Evolutionary conservation across 345 rosid species (phyloP).

Genomic region (Erodium maritimum): DNA sequence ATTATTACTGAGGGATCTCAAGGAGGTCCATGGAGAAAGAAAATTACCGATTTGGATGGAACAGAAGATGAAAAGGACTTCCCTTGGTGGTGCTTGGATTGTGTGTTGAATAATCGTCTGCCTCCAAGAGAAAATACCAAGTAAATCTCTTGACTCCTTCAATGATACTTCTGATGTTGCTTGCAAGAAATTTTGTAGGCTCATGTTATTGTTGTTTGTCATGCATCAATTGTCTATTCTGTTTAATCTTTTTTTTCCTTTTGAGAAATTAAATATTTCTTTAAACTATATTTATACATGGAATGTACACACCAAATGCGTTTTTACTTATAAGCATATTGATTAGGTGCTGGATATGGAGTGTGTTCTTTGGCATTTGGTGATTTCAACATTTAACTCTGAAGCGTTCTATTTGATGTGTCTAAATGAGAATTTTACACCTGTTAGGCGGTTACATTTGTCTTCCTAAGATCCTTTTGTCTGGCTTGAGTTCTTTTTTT

Average conservation of each 20-base stretch:
- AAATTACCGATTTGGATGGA: conserved; percentile 76
- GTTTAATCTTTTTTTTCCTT: background rate
- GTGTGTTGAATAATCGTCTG: conserved; percentile 75
- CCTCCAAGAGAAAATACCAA: conserved; percentile 90
- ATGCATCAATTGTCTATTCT: background rate
- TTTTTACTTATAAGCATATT: no score
- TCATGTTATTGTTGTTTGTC: background rate
- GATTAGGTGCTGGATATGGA: no score
- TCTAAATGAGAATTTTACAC: background rate
- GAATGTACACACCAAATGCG: background rate
- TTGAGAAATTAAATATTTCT: background rate
- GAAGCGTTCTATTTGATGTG: background rate
- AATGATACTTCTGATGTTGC: background rate
- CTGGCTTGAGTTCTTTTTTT: background rate
- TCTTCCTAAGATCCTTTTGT: background rate
- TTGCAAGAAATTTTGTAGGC: background rate
- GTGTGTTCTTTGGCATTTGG: background rate
- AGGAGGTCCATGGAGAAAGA: conserved; percentile 98
- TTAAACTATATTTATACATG: background rate
- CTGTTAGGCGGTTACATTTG: background rate
- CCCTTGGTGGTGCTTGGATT: conserved; percentile 93
- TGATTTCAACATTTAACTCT: background rate
- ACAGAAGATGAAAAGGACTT: conserved; percentile 92
- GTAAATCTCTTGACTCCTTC: conserved; percentile 25
- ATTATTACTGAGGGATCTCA: conserved; percentile 93